These are phyloP conservation scores for Dictyostelium capitatum DNA, from an alignment of 78 protist genomes.

Conservation along the genomic window DNA sequence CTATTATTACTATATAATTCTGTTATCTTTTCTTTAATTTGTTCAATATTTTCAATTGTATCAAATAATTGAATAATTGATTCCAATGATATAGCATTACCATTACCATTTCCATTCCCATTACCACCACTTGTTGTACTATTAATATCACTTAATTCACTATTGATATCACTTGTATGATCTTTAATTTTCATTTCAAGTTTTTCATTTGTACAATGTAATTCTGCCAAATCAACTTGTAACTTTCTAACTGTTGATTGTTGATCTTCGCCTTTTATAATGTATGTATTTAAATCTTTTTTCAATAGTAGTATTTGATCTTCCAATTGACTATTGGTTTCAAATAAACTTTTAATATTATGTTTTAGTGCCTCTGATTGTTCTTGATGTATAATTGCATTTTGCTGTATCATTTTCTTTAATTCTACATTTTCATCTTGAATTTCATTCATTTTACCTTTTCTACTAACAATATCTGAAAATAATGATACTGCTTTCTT, in stretches of 20 bases:
- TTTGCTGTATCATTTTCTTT: constrained; percentile 45
- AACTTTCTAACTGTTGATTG: constrained; percentile 20
- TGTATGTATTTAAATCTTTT: constrained; percentile 30
- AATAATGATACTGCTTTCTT: constrained; percentile 44
- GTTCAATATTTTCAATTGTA: neutral
- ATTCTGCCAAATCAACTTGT: constrained; percentile 70
- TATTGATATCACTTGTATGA: neutral
- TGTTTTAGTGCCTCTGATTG: constrained; percentile 69
- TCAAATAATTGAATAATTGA: constrained; percentile 10
- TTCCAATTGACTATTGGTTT: constrained; percentile 53
- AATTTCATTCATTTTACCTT: constrained; percentile 48
- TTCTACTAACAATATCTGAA: constrained; percentile 13
- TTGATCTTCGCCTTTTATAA: constrained; percentile 49
- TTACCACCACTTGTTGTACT: neutral
- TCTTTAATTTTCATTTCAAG: constrained; percentile 31
- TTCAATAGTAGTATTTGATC: constrained; percentile 43
- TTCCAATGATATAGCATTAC: neutral
- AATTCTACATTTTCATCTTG: constrained; percentile 58
- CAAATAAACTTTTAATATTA: constrained; percentile 63
- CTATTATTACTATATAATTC: neutral
- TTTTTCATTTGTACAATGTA: constrained; percentile 40
- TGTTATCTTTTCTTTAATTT: neutral
- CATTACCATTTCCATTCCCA: neutral
- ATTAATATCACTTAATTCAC: neutral
- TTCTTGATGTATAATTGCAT: constrained; percentile 9